Base-by-base conservation (phyloP, 306 rosid genomes). In the Quercus bicolor region DNA sequence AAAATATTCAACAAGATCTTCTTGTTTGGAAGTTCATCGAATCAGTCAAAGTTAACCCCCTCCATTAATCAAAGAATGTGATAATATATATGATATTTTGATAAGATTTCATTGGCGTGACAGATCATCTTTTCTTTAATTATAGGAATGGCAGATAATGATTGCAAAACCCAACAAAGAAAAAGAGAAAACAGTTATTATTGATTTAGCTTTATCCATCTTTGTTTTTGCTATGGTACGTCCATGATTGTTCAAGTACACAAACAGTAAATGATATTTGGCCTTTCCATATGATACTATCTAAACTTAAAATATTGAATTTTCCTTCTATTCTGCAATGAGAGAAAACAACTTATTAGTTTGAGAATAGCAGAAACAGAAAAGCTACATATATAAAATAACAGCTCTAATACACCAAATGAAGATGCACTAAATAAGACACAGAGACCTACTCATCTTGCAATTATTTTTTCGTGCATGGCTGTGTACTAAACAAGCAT, bases 41-140 rank as follows among this genome's bases (percentile, higher is more conserved):
- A 72, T 75, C 82, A 82, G 33, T 70, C 69, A 73, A 57, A 75
- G 68, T 75, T 60, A 84, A 56, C 75, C 86, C 84, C 71, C 78
- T 65, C 73, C 86, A 43, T 77, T 78, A 34, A 74, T 45, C 21
- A 28, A 75, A 6, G 53, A n/a, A 56, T 56, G 26, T 56, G 28
- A 56, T 20, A 56, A 56, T 18, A 20, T 10, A 20, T n/a, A 20
- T 56, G 4, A 20, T 56, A 56, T 56, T 20, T 12, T 21, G 65
- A 59, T 20, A 59, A 23, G 65, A 59, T 20, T 20, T 59, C 65
- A 59, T 59, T 59, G 65, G 31, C 65, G 65, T 59, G 65, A 59
- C 65, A 9, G 4, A 10, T 59, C 65, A 59, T 59, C 16, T 59
- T 29, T 64, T 28, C 45, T 29, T 64, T 28, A 62, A 15, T 12